phyloP scores from a whole-genome alignment of 169 alveolate species.

The Cryptosporidium ubiquitum region DNA sequence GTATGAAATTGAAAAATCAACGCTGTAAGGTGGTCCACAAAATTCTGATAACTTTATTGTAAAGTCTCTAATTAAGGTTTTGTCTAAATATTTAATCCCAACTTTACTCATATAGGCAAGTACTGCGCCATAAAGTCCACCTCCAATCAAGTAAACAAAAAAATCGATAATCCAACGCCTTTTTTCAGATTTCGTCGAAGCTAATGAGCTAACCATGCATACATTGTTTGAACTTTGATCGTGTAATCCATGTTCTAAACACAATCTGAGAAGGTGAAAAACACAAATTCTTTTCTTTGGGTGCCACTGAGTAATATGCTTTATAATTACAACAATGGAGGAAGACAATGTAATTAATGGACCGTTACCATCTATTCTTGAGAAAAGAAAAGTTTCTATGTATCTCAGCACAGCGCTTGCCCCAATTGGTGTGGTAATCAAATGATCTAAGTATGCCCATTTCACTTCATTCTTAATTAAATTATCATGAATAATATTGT shows the following conservation, averaged over 20 bases:
- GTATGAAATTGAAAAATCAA: constrained; percentile 73
- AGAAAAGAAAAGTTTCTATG: constrained; percentile 35
- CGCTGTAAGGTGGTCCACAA: constrained; percentile 80
- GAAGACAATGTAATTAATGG: constrained; percentile 53
- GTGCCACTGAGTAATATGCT: constrained; percentile 69
- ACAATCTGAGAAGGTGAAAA: constrained; percentile 52
- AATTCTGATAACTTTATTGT: constrained; percentile 76
- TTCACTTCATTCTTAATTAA: constrained; percentile 45
- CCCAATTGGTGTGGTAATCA: constrained; percentile 68
- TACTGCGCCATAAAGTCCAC: constrained; percentile 59
- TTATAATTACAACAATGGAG: constrained; percentile 14
- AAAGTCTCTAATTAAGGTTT: constrained; percentile 78
- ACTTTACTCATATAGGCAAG: constrained; percentile 64
- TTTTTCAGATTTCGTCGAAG: constrained; percentile 54
- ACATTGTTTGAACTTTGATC: not conserved
- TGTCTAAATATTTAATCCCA: constrained; percentile 74
- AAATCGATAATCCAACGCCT: constrained; percentile 71
- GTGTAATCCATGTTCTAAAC: constrained; percentile 46
- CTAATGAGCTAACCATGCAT: not conserved
- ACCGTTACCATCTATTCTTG: not conserved
- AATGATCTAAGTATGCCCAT: constrained; percentile 68
- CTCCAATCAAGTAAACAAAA: constrained; percentile 67
- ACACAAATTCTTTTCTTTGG: constrained; percentile 59
- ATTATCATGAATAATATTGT: constrained; percentile 55
- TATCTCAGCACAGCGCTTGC: constrained; percentile 64